Percentiles rank a stretch among this genome's conserved stretches.
phyloP scores from a whole-genome alignment of 129 eudicot species.

The Saposhnikovia divaricata region DNA sequence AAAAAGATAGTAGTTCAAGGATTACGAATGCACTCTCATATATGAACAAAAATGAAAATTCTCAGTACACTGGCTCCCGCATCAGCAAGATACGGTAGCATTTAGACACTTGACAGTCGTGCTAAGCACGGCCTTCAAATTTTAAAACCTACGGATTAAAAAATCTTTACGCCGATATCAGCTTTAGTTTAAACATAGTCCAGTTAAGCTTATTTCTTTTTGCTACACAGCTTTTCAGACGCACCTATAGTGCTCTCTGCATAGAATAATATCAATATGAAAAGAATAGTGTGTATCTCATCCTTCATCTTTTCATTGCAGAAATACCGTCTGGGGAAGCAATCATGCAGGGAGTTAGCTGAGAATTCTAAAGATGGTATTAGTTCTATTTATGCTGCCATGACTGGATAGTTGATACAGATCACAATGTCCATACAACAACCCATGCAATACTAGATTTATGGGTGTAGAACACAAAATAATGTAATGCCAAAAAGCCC shows the following conservation, averaged over 20 bases:
- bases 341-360: slow-evolving; percentile 65
- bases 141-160: neutral
- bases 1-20: neutral
- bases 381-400: neutral
- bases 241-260: neutral
- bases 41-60: neutral
- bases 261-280: neutral
- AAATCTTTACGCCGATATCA: neutral
- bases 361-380: slow-evolving; percentile 86
- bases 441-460: neutral
- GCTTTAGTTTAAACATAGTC: neutral
- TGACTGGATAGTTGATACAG: neutral
- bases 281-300: slow-evolving; percentile 2
- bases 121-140: neutral
- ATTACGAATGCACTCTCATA: neutral
- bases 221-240: neutral
- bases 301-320: slow-evolving; percentile 22
- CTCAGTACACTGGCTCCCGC: neutral
- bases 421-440: neutral
- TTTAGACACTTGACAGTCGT: neutral
- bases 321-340: slow-evolving; percentile 83
- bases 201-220: neutral
- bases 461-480: neutral
- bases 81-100: too few relatives aligned
- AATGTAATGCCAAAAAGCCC: neutral